phyloP scores from a whole-genome alignment of 805 yeast species.

The Nakazawaea anatomiae region DNA sequence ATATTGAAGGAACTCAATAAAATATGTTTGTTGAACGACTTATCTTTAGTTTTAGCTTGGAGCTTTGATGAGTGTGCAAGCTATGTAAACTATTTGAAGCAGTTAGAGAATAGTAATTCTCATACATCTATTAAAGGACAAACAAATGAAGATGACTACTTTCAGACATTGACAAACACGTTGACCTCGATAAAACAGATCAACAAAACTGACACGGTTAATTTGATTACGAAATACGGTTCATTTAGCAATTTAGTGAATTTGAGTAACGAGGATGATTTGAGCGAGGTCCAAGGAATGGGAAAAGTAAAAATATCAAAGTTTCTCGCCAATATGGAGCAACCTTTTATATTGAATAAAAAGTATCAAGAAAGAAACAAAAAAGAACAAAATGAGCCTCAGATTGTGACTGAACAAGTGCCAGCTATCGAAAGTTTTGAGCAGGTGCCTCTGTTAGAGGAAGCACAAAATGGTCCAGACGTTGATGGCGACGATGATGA shows the following conservation, averaged over 20 bases:
- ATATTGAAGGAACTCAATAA: constrained; percentile 39
- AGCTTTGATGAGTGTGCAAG: constrained; percentile 50
- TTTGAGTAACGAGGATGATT: constrained; percentile 21
- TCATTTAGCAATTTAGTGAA: constrained; percentile 34
- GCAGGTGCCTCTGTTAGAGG: too few species aligned
- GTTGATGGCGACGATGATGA: neutral
- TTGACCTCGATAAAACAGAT: constrained; percentile 40
- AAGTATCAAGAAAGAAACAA: constrained; percentile 18
- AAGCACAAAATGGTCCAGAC: neutral
- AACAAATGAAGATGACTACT: constrained; percentile 32
- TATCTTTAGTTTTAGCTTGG: constrained; percentile 48
- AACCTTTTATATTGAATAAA: constrained; percentile 45
- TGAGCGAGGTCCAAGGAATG: constrained; percentile 38
- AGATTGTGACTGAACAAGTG: neutral
- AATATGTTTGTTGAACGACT: constrained; percentile 42
- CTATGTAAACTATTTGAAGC: constrained; percentile 26
- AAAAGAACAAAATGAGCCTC: neutral
- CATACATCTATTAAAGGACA: constrained; percentile 35
- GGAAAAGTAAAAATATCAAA: constrained; percentile 40
- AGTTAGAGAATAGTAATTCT: constrained; percentile 24
- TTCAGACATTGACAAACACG: constrained; percentile 36
- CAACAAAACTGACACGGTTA: constrained; percentile 50
- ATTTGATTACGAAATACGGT: constrained; percentile 43
- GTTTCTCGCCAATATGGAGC: constrained; percentile 33
- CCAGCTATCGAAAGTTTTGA: neutral